These are phyloP conservation scores for Tolypocladium guangdongense DNA, from an alignment of 2,329 filamentous ascomycete genomes.

Conservation along the genomic window DNA sequence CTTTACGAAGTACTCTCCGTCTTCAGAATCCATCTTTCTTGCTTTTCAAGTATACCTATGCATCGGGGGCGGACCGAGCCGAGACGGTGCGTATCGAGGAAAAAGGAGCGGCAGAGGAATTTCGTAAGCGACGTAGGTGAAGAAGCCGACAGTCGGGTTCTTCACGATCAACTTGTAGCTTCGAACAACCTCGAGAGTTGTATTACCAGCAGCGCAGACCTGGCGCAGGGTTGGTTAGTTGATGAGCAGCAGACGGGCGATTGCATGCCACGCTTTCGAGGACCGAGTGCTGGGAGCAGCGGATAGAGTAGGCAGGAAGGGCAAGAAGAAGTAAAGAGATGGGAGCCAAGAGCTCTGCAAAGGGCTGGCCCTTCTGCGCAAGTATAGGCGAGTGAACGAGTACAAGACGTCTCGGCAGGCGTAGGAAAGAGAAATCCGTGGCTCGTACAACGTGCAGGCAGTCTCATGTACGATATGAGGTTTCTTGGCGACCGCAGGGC, in stretches of 20 bases:
- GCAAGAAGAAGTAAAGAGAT: background rate
- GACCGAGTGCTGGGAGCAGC: background rate
- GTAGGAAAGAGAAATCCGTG: background rate
- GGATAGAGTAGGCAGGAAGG: background rate
- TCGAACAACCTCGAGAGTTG: background rate
- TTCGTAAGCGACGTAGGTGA: background rate
- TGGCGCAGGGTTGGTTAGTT: background rate
- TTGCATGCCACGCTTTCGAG: background rate
- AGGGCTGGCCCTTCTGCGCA: background rate
- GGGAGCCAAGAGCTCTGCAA: background rate
- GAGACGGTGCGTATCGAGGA: background rate
- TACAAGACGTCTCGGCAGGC: background rate
- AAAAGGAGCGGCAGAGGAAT: background rate
- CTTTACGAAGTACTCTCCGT: slow-evolving; percentile 84
- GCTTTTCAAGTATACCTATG: slow-evolving; percentile 23
- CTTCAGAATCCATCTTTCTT: slow-evolving; percentile 68
- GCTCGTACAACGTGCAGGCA: background rate
- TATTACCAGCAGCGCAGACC: background rate
- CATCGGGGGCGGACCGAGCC: slow-evolving; percentile 11
- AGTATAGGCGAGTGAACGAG: background rate
- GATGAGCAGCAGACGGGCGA: background rate
- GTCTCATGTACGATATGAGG: background rate
- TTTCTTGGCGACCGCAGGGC: background rate
- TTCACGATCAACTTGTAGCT: background rate
- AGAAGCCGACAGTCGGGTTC: background rate